Evolutionary conservation across 2,329 filamentous ascomycete genomes (phyloP), one percentile per base, ranked within the genome.

Genomic region (Alternaria incomplexa): DNA sequence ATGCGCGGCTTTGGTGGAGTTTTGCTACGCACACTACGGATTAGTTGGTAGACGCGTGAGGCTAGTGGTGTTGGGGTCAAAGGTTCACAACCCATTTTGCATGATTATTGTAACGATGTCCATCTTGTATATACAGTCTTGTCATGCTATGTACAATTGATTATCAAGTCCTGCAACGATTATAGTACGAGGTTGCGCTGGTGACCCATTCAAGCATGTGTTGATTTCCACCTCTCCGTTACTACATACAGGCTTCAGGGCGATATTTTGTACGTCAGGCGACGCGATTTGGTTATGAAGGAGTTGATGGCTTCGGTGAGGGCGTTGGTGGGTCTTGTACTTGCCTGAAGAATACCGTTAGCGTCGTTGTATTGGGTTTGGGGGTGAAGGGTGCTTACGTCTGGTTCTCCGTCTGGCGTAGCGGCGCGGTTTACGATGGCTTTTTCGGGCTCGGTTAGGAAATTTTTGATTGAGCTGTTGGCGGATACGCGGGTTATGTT

Each of bases 241-340:
- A 11, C 36, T 40, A 6, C n/a, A 22, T 52, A 52, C 15, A 23
- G 30, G 2, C 12, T 20, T 55, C 30, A 65, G 22, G 63, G 65
- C 22, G 62, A 61, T 32, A 67, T 65, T 36, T 67, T 67, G 32
- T 67, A 65, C 11, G 62, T 63, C 12, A 65, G 23, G 20, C 60
- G 56, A 28, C 65, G 48, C 28, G 65, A 63, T 22, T 63, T 65
- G 5, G 59, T 51, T 32, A 67, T 54, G 32, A 67, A 67, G 5
- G 59, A 40, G 30, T 56, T 61, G 40, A 67, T 60, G n/a, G 56
- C 63, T 13, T 65, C 59, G 1, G 55, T 48, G 11, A 66, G 25
- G 6, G 56, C 40, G 11, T 40, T 40, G 15, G 64, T 30, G 1
- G 30, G 48, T 17, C 8, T 56, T 11, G 55, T 28, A 5, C 55